phyloP scores from a whole-genome alignment of 148 eudicot genomes.

The Chenopodium suecicum region DNA sequence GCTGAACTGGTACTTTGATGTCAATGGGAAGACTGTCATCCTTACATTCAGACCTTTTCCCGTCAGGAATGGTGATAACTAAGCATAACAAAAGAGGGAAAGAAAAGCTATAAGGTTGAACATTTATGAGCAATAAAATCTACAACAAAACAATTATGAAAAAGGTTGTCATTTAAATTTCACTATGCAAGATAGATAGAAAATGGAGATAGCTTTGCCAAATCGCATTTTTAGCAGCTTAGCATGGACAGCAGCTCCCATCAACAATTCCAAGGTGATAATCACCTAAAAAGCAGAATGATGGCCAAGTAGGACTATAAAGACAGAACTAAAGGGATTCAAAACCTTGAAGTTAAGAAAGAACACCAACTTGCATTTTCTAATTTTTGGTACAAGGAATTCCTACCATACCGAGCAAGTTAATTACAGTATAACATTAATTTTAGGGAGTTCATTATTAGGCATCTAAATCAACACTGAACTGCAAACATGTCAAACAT shows the following conservation, averaged over 20 bases:
- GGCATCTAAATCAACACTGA: not conserved
- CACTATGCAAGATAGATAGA: not conserved
- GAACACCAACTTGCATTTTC: not conserved
- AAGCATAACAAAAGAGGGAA: slow-evolving; percentile 7
- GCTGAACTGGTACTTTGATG: slow-evolving; percentile 64
- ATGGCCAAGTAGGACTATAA: not conserved
- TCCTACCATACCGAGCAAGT: not conserved
- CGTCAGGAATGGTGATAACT: slow-evolving; percentile 56
- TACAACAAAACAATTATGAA: not conserved
- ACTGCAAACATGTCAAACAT: not conserved
- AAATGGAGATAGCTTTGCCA: not conserved
- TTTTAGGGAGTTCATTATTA: not conserved
- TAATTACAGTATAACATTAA: not conserved
- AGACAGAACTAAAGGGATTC: not conserved
- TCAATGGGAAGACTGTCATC: slow-evolving; percentile 60
- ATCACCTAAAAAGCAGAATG: not conserved
- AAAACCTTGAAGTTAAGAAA: not conserved
- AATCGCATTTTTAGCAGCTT: not conserved
- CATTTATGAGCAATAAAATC: not conserved
- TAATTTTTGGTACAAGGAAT: not conserved
- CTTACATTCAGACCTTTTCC: slow-evolving; percentile 43
- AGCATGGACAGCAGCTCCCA: not conserved
- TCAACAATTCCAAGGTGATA: not conserved
- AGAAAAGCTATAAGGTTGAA: not conserved
- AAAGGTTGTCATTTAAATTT: not conserved